phyloP scores from a whole-genome alignment of 768 basidiomycete genomes.

The Peribolospora baueri region DNA sequence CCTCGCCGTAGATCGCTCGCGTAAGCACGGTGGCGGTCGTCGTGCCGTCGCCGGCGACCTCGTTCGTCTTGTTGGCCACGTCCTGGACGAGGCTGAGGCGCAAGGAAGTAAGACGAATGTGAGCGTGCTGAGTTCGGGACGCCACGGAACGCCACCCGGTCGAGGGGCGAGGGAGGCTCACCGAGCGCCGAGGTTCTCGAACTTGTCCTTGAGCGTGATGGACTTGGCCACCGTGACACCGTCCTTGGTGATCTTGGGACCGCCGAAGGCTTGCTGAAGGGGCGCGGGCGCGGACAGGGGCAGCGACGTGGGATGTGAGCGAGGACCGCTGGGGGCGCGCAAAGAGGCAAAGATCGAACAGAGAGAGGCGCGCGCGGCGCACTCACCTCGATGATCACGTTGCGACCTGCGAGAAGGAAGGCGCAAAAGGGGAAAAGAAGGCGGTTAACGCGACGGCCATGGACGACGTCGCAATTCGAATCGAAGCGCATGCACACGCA shows the following conservation, averaged over 20 bases:
- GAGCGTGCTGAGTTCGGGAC: not conserved
- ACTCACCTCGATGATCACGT: constrained; percentile 79
- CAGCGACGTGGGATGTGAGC: not conserved
- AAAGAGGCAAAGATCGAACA: not conserved
- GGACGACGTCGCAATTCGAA: not conserved
- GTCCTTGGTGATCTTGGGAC: constrained; percentile 91
- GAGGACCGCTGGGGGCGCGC: too few species aligned
- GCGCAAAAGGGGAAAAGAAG: not conserved
- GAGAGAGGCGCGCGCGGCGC: constrained; percentile 15
- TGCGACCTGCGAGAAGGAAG: constrained; percentile 39
- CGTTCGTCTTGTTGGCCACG: constrained; percentile 89
- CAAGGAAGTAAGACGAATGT: not conserved
- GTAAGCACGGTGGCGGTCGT: constrained; percentile 94
- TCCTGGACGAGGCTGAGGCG: constrained; percentile 60
- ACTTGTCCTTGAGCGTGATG: constrained; percentile 84
- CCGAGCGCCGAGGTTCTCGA: constrained; percentile 96
- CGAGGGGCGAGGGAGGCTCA: constrained; percentile 21
- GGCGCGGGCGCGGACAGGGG: too few species aligned
- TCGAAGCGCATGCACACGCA: constrained; percentile 15
- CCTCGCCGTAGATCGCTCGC: constrained; percentile 91
- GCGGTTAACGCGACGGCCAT: not conserved
- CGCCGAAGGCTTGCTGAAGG: constrained; percentile 37
- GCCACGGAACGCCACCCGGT: not conserved
- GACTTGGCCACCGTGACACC: constrained; percentile 96
- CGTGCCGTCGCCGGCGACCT: constrained; percentile 89